Evolutionary conservation across 2,329 filamentous ascomycete species (phyloP).

Genomic region (Elsinoe necatrix): DNA sequence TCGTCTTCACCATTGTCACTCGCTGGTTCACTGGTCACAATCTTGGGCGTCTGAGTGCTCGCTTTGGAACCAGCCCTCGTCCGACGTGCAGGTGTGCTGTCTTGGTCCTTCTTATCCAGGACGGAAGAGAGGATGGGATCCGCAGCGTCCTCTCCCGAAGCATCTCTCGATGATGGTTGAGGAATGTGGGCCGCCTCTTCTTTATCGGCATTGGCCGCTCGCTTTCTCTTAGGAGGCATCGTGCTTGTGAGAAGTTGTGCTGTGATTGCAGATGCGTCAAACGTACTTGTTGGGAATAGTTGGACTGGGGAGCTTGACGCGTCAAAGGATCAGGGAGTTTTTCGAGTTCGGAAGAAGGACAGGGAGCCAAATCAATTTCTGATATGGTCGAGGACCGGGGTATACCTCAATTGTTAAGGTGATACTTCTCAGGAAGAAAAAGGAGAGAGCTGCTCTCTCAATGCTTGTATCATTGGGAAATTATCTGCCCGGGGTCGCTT

Average conservation of each 20-base stretch:
- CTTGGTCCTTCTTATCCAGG: slow-evolving; percentile 51
- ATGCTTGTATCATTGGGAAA: slow-evolving; percentile 2
- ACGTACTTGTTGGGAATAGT: neutral
- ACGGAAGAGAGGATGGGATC: slow-evolving; percentile 57
- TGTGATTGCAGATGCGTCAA: slow-evolving; percentile 7
- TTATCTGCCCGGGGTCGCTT: neutral
- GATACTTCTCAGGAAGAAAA: slow-evolving; percentile 8
- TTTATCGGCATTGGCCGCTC: slow-evolving; percentile 44
- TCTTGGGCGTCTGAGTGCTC: neutral
- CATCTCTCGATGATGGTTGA: slow-evolving; percentile 69
- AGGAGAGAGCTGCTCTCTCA: neutral
- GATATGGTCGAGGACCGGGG: neutral
- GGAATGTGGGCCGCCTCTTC: slow-evolving; percentile 40
- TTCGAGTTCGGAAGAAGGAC: neutral
- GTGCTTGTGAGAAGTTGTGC: slow-evolving; percentile 8
- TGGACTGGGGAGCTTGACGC: neutral
- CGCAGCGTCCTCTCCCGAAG: slow-evolving; percentile 71
- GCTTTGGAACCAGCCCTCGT: slow-evolving; percentile 43
- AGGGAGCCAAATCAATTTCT: neutral
- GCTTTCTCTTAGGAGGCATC: slow-evolving; percentile 66
- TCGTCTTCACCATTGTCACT: slow-evolving; percentile 23
- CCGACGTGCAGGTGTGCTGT: slow-evolving; percentile 61
- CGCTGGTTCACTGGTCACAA: slow-evolving; percentile 38
- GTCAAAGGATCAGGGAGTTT: neutral
- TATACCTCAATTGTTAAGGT: neutral